phyloP scores from a whole-genome alignment of 306 rosid genomes.

The Castanea crenata region DNA sequence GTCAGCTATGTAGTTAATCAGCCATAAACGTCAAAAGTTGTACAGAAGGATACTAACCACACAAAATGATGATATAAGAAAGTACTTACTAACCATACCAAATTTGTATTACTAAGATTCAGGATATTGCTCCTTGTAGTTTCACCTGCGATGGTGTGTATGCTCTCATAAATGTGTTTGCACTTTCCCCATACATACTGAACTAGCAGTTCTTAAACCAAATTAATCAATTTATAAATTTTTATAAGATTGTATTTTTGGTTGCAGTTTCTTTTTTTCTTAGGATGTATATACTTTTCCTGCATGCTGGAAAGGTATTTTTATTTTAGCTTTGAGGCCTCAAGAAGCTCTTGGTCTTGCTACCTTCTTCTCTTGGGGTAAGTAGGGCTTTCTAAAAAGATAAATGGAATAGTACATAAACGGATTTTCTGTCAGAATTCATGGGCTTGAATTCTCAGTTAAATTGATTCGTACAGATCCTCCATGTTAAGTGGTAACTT shows the following conservation, averaged over 20 bases:
- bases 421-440: neutral
- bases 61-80: no score
- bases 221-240: conserved; percentile 24
- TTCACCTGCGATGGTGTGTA: neutral
- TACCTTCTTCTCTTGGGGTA: neutral
- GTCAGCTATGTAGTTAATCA: no score
- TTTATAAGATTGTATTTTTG: conserved; percentile 24
- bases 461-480: neutral
- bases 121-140: no score
- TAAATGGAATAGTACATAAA: neutral
- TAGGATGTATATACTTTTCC: conserved; percentile 28
- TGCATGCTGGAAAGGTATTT: conserved; percentile 7
- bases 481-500: neutral
- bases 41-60: no score
- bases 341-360: conserved; percentile 15
- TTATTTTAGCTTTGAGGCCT: conserved; percentile 18
- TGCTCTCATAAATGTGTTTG: conserved; percentile 18
- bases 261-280: conserved; percentile 20
- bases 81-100: neutral
- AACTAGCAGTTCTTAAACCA: conserved; percentile 20
- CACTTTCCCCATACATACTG: neutral
- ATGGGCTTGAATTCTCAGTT: neutral
- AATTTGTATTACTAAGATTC: neutral
- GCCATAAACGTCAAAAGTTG: no score
- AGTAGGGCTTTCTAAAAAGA: neutral